Evolutionary conservation across 495 filamentous ascomycete species (phyloP), one percentile per base, ranked within the genome.

Genomic region (Immersiella caudata): DNA sequence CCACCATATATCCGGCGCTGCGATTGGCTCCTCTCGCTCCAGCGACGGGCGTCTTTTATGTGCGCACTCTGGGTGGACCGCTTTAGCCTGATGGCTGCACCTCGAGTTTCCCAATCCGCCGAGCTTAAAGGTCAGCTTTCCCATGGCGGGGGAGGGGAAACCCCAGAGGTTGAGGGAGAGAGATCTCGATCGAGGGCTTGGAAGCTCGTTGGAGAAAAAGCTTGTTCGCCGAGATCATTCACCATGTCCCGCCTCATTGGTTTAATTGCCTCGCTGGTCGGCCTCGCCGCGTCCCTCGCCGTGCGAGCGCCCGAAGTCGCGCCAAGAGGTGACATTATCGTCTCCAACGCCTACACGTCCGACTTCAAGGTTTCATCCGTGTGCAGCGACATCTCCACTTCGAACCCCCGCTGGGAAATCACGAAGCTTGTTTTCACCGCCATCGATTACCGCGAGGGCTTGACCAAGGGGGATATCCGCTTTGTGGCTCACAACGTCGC

Each of bases 331-430:
- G 40, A 46, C 40, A 46, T 18, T 18, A 46, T 46, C 16, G 40
- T 18, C 11, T 18, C 40, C 2, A 46, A 18, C 40, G 40, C 11
- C 40, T 46, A 46, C 40, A 46, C 40, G 16, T 46, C 40, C 40
- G 40, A 46, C 40, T 46, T 46, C 40, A 46, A 46, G 40, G 40
- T 46, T 18, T 12, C 40, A 46, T 46, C 40, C 11, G 16, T 18
- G 40, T 46, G 40, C 40, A 46, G 40, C 40, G 40, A 46, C 40
- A 46, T 46, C 40, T 46, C 40, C 40, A 46, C 40, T 46, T 46
- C 40, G 40, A 46, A 46, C 16, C 40, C 40, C 40, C 40, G 40
- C 40, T 46, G 40, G 40, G 40, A 46, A 46, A 46, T 46, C 40
- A 46, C 40, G 11, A 46, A 46, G 40, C 40, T 46, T 12, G 40